phyloP scores from a whole-genome alignment of 352 stramenopile genomes.

The Globisporangium acanthophoron region DNA sequence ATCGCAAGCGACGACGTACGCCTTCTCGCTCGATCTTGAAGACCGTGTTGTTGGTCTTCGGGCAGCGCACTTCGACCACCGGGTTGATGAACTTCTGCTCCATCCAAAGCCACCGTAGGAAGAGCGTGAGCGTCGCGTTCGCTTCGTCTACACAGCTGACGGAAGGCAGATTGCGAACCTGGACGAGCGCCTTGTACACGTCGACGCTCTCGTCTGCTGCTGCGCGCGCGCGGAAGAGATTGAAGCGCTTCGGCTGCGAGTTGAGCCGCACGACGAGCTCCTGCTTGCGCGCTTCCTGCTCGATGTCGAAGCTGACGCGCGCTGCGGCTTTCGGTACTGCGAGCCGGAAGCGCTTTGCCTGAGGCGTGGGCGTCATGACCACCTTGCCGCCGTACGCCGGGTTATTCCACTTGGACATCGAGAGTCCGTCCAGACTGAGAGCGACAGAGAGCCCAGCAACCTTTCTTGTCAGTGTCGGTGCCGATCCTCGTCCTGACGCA shows the following conservation, averaged over 20 bases:
- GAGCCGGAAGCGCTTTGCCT: constrained; percentile 53
- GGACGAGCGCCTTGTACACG: constrained; percentile 38
- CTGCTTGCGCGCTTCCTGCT: constrained; percentile 67
- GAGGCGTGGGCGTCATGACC: constrained; percentile 34
- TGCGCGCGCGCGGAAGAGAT: constrained; percentile 36
- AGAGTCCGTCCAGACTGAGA: constrained; percentile 22
- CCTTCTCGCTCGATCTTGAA: constrained; percentile 83
- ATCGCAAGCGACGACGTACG: constrained; percentile 19
- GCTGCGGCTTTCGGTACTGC: constrained; percentile 34
- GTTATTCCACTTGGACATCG: constrained; percentile 61
- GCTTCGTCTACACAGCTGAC: background rate
- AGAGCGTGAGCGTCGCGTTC: background rate
- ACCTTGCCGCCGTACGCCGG: constrained; percentile 58
- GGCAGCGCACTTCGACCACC: constrained; percentile 57
- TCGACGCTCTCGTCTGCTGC: constrained; percentile 24
- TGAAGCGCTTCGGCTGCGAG: constrained; percentile 36
- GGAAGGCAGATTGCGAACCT: constrained; percentile 17
- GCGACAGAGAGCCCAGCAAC: background rate
- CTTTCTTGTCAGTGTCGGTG: too few species aligned
- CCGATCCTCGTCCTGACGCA: background rate
- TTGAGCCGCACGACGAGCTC: constrained; percentile 61
- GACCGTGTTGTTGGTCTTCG: constrained; percentile 59
- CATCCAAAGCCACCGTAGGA: too few species aligned
- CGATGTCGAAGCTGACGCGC: constrained; percentile 60
- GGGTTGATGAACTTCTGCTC: constrained; percentile 81